phyloP scores from a whole-genome alignment of 2,329 filamentous ascomycete species.

The Colletotrichum trifolii region DNA sequence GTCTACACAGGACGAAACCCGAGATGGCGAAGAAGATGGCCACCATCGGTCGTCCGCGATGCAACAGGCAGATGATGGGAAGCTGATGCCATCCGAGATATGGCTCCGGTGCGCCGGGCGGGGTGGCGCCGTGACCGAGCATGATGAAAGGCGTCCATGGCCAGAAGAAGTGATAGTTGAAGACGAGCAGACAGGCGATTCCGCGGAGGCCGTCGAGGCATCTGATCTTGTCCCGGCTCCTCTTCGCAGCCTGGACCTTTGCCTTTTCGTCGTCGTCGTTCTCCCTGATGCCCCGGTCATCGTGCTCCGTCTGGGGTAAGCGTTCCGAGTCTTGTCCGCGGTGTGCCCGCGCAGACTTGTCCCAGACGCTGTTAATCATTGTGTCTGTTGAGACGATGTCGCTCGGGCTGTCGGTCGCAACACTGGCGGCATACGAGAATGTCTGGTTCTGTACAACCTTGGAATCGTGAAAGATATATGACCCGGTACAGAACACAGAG shows the following conservation, averaged over 20 bases:
- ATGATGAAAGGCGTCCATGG: slow-evolving; percentile 53
- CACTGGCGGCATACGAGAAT: not conserved
- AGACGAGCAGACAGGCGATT: slow-evolving; percentile 54
- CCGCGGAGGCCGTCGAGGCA: slow-evolving; percentile 55
- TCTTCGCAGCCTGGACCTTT: slow-evolving; percentile 21
- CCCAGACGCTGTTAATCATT: slow-evolving; percentile 29
- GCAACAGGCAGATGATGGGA: slow-evolving; percentile 53
- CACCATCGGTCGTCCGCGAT: slow-evolving; percentile 54
- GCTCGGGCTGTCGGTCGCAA: not conserved
- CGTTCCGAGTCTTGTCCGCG: slow-evolving; percentile 11
- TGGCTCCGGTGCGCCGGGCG: slow-evolving; percentile 48
- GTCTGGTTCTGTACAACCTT: not conserved
- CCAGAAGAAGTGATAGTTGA: slow-evolving; percentile 56
- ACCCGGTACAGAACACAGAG: not conserved
- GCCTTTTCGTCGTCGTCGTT: slow-evolving; percentile 23
- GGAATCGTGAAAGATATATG: too few species aligned
- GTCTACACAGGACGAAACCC: slow-evolving; percentile 54
- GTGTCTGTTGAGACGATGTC: not conserved
- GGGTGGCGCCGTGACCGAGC: slow-evolving; percentile 52
- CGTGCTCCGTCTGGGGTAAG: slow-evolving; percentile 10
- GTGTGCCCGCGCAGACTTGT: slow-evolving; percentile 28
- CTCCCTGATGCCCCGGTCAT: slow-evolving; percentile 4
- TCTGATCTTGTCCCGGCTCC: slow-evolving; percentile 48
- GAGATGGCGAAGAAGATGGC: slow-evolving; percentile 57
- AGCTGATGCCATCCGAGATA: slow-evolving; percentile 46